These are phyloP conservation scores for Teratosphaeria zuluensis DNA, from an alignment of 2,329 filamentous ascomycete genomes.

Conservation along the genomic window DNA sequence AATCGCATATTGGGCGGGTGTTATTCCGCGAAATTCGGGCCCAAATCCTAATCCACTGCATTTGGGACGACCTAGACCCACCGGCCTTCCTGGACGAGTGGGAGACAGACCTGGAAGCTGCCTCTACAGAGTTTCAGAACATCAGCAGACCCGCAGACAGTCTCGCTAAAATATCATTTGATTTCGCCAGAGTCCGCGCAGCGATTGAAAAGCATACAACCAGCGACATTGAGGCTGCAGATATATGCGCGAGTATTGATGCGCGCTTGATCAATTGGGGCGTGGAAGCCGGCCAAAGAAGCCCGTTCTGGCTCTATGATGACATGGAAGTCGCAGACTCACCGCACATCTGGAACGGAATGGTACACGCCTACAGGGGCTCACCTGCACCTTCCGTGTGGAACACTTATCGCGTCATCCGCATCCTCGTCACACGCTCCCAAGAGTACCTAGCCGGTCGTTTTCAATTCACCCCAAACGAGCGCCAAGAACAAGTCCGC, in stretches of 20 bases:
- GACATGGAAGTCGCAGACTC: conserved; percentile 19
- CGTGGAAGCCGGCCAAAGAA: conserved; percentile 9
- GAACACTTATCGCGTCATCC: conserved; percentile 19
- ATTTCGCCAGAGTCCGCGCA: conserved; percentile 16
- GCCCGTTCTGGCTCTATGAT: conserved; percentile 17
- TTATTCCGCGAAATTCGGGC: conserved; percentile 22
- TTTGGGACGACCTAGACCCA: conserved; percentile 22
- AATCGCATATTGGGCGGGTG: conserved; percentile 13
- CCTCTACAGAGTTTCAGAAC: not conserved
- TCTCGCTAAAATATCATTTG: conserved; percentile 14
- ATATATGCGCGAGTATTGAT: conserved; percentile 14
- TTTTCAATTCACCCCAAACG: conserved; percentile 7
- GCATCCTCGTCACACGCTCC: conserved; percentile 21
- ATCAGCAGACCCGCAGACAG: conserved; percentile 13
- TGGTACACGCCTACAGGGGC: conserved; percentile 16
- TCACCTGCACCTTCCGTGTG: conserved; percentile 14
- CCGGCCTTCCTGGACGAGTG: conserved; percentile 21
- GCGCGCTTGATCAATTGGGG: conserved; percentile 20
- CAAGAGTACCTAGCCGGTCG: conserved; percentile 18
- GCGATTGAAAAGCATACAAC: conserved; percentile 9
- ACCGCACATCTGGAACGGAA: conserved; percentile 22
- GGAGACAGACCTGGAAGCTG: conserved; percentile 15
- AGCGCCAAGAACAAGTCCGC: conserved; percentile 10
- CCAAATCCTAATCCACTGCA: conserved; percentile 18
- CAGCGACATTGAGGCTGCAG: conserved; percentile 14